Evolutionary conservation across 352 stramenopile species (phyloP).

Genomic region (Phytophthora macrochlamydospora): DNA sequence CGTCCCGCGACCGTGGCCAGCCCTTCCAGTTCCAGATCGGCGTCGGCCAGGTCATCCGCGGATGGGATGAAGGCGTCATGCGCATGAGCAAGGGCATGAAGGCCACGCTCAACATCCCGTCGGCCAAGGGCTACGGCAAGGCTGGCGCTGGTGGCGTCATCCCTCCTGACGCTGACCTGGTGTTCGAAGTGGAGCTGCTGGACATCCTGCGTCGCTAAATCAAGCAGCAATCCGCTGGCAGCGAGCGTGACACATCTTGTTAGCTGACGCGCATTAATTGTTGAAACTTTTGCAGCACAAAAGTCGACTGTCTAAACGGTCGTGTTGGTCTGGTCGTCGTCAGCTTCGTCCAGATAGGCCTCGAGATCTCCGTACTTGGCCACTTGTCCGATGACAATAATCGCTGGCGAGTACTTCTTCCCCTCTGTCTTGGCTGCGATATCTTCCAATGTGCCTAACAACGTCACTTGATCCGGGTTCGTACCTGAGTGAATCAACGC

Average conservation of each 20-base stretch:
- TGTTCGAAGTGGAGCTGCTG: constrained; percentile 95
- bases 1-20: constrained; percentile 68
- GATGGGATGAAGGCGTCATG: constrained; percentile 95
- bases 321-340: constrained; percentile 38
- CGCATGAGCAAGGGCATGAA: constrained; percentile 96
- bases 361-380: constrained; percentile 62
- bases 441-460: constrained; percentile 56
- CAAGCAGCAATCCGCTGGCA: background rate
- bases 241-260: constrained; percentile 6
- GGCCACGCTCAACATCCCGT: constrained; percentile 90
- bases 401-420: constrained; percentile 74
- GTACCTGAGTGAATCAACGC: constrained; percentile 69
- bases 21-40: constrained; percentile 86
- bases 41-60: constrained; percentile 92
- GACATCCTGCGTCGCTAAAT: constrained; percentile 61
- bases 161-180: constrained; percentile 91
- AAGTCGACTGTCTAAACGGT: constrained; percentile 21
- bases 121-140: constrained; percentile 93
- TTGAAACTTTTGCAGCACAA: constrained; percentile 1
- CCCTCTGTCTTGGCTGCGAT: constrained; percentile 50
- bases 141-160: constrained; percentile 86
- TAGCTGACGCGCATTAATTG: constrained; percentile 8
- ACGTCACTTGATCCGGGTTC: constrained; percentile 55
- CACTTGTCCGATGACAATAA: constrained; percentile 67
- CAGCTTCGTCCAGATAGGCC: constrained; percentile 59